phyloP scores from a whole-genome alignment of 1,284 basidiomycete species.

The Pseudozyma thailandica region DNA sequence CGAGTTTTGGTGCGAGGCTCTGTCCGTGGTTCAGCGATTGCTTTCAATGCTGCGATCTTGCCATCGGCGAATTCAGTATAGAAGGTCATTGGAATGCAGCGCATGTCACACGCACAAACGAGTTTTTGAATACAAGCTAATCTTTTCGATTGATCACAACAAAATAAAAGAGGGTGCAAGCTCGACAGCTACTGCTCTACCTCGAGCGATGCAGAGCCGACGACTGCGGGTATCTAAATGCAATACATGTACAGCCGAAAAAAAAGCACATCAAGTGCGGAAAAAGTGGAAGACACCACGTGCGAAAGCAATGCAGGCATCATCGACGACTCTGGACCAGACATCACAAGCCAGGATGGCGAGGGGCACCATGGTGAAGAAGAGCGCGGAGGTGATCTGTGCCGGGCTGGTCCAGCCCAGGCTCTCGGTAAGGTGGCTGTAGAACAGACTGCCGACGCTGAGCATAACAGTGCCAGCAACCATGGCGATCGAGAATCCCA shows the following conservation, averaged over 20 bases:
- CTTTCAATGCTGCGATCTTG: too few species aligned
- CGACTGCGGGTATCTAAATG: conserved; percentile 14
- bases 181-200: not conserved
- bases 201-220: not conserved
- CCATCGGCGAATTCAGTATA: too few species aligned
- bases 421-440: conserved; percentile 31
- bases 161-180: too few species aligned
- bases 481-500: conserved; percentile 54
- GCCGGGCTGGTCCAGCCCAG: conserved; percentile 36
- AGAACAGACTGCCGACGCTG: conserved; percentile 48
- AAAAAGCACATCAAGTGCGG: conserved; percentile 10
- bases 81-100: too few species aligned
- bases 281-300: conserved; percentile 46
- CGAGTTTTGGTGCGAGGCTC: too few species aligned
- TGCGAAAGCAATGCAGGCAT: conserved; percentile 39
- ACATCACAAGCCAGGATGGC: conserved; percentile 46
- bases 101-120: too few species aligned
- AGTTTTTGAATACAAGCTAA: too few species aligned
- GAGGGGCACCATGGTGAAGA: conserved; percentile 53
- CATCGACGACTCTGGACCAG: conserved; percentile 49
- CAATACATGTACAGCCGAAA: not conserved
- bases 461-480: conserved; percentile 52
- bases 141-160: too few species aligned
- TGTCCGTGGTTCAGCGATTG: too few species aligned
- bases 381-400: conserved; percentile 41